Base-by-base conservation (phyloP, 1,284 basidiomycete genomes). In the Sporisorium reilianum region DNA sequence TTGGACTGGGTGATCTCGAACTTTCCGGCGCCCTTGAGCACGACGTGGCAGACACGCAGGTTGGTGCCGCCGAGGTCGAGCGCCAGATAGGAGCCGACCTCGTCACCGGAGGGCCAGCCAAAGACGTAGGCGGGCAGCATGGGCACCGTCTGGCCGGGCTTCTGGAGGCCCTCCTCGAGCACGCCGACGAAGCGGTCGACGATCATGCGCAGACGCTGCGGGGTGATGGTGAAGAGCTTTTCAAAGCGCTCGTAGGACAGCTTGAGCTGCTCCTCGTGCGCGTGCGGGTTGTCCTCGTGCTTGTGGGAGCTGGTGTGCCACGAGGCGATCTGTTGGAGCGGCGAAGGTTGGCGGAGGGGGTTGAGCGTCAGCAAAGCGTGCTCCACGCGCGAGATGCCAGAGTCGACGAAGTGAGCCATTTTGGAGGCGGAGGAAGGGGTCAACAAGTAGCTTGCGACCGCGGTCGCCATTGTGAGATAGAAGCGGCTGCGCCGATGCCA, bases 1-100 rank as follows among this genome's bases (percentile, higher is more conserved):
- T 99, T 99, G 55, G 94, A 92, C 84, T 99, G 96, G 0, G 94
- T 96, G 81, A 99, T 93, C 86, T 98, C 95, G 85, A 98, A 99
- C 87, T 96, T 94, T 70, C 96, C 95, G 9, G 90, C 88, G 25
- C 96, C 96, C 79, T 93, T 90, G 16, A 99, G 88, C 22, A 91
- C 92, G 58, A 99, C 96, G 65, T 97, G 92, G 86, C 96, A 99
- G 56, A 98, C 96, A 57, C 96, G 94, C 38, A 99, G 89, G 85
- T 99, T 99, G 50, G 97, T 99, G 54, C 84, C 85, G 90, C 95
- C 96, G 52, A 99, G 91, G 86, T 99, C 97, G 54, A 99, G 87
- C 3, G 97, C 94, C 55, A 99, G 90, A 86, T 89, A 97, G 57
- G 96, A 92, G 44, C 97, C 97, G 14, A 87, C 88, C 87, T 99